Evolutionary conservation across 169 alveolate genomes (phyloP).

Genomic region (Neospora caninum): DNA sequence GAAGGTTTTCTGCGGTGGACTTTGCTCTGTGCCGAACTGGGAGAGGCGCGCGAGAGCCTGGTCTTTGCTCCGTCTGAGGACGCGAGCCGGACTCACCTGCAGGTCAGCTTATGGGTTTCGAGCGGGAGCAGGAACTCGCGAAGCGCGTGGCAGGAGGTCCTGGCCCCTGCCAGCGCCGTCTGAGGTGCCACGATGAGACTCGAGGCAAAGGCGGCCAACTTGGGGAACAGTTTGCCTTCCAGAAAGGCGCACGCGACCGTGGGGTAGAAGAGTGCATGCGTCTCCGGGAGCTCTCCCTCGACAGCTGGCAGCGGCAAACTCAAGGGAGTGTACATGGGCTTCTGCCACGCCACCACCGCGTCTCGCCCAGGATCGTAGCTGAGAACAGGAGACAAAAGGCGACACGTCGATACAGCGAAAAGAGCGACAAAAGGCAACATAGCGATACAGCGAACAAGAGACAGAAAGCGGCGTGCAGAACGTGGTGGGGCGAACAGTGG

Average conservation of each 20-base stretch:
- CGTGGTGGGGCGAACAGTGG: too few relatives aligned
- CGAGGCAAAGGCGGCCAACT: constrained; percentile 22
- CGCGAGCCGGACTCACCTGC: neutral
- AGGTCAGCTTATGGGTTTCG: neutral
- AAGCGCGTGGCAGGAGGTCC: constrained; percentile 46
- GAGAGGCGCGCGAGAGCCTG: too few relatives aligned
- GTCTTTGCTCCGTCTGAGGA: neutral
- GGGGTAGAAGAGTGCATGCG: constrained; percentile 38
- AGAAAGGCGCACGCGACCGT: constrained; percentile 51
- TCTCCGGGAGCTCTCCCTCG: constrained; percentile 54
- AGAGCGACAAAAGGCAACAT: too few relatives aligned
- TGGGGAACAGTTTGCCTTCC: constrained; percentile 38
- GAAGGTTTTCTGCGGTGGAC: too few relatives aligned
- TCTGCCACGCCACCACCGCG: constrained; percentile 60
- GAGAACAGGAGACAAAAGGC: neutral
- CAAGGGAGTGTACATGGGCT: constrained; percentile 48
- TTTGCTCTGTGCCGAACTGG: too few relatives aligned
- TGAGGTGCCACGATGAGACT: constrained; percentile 42
- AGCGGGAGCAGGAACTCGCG: constrained; percentile 53
- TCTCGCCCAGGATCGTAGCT: constrained; percentile 54
- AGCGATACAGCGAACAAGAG: too few relatives aligned
- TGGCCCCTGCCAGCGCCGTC: constrained; percentile 40
- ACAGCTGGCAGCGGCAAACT: constrained; percentile 61
- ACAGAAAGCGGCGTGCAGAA: too few relatives aligned
- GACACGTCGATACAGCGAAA: too few relatives aligned